Base-by-base conservation (phyloP, 345 rosid genomes). In the Bruguiera parviflora region DNA sequence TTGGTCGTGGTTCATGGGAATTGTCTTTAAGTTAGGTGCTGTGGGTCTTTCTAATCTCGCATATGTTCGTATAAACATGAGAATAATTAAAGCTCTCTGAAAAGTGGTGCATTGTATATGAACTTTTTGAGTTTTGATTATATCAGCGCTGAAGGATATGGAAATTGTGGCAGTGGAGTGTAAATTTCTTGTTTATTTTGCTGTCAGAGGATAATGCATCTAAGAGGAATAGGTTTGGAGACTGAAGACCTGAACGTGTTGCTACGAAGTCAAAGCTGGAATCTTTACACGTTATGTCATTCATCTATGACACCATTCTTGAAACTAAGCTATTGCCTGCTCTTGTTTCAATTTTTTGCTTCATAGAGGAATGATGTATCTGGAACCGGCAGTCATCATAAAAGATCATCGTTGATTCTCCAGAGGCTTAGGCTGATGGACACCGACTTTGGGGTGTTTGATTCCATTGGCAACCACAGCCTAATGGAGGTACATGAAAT, bases 331-430 rank as follows among this genome's bases (percentile, higher is more conserved):
- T 58, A 24, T 53, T 78, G 29, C 20, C 21, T 66, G 55, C 29
- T 56, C 60, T 7, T 63, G 43, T 24, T 56, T 71, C 71, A 51
- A 35, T 67, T 75, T 8, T 8, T 75, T 77, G 39, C 75, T 78
- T 78, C 79, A 74, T 71, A 92, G 96, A 87, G 96, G 79, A 82
- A 84, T 85, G 98, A 95, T 73, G 85, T 86, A 68, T 87, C 97
- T 58, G 99, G 96, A 69, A 85, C 84, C 21, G 87, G 89, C 58
- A 83, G 89, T 77, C 89, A 85, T 62, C 89, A 86, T 62, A 85
- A 91, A 88, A 85, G 93, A 87, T 55, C 87, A 18, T 75, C 90
- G 1, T 86, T 89, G 35, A 72, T 75, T 71, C 82, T 82, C 43
- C 96, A 86, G 43, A 88, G 73, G 87, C 89, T 86, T 69, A 87